Evolutionary conservation across 805 yeast species (phyloP).

Genomic region (Suhomyces prunicola): DNA sequence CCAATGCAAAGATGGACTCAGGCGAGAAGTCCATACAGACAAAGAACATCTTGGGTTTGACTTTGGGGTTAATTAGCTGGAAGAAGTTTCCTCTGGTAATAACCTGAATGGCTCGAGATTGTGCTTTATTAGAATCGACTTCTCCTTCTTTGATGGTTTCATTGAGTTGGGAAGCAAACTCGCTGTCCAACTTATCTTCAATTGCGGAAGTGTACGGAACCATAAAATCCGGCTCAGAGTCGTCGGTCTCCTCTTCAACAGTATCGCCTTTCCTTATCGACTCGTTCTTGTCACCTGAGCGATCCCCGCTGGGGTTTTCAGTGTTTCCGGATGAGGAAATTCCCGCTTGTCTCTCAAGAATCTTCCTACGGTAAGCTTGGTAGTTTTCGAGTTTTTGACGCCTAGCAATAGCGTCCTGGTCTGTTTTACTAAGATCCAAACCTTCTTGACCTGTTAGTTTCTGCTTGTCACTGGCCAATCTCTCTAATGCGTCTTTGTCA

Average conservation of each 20-base stretch:
- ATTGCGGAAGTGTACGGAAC: slow-evolving; percentile 68
- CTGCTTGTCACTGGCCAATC: slow-evolving; percentile 35
- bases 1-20: slow-evolving; percentile 79
- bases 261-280: not conserved
- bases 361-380: slow-evolving; percentile 54
- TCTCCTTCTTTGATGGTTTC: slow-evolving; percentile 54
- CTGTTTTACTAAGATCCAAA: slow-evolving; percentile 40
- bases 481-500: slow-evolving; percentile 31
- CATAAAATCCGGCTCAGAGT: slow-evolving; percentile 28
- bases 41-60: slow-evolving; percentile 58
- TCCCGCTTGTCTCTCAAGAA: slow-evolving; percentile 38
- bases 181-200: slow-evolving; percentile 62
- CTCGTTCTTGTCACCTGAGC: not conserved
- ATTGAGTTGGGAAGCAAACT: slow-evolving; percentile 52
- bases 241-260: slow-evolving; percentile 5
- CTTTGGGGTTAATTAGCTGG: slow-evolving; percentile 42
- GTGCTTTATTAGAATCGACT: slow-evolving; percentile 49
- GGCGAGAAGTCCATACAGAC: slow-evolving; percentile 81
- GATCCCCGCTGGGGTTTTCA: not conserved
- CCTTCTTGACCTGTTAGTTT: slow-evolving; percentile 41
- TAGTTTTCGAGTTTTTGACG: slow-evolving; percentile 54
- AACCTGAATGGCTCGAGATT: slow-evolving; percentile 63
- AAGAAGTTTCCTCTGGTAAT: slow-evolving; percentile 68
- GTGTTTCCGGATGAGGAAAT: not conserved
- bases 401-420: slow-evolving; percentile 48